These are phyloP conservation scores for Ceratobasidium papillatum DNA, from an alignment of 1,284 basidiomycete species.

Conservation along the genomic window DNA sequence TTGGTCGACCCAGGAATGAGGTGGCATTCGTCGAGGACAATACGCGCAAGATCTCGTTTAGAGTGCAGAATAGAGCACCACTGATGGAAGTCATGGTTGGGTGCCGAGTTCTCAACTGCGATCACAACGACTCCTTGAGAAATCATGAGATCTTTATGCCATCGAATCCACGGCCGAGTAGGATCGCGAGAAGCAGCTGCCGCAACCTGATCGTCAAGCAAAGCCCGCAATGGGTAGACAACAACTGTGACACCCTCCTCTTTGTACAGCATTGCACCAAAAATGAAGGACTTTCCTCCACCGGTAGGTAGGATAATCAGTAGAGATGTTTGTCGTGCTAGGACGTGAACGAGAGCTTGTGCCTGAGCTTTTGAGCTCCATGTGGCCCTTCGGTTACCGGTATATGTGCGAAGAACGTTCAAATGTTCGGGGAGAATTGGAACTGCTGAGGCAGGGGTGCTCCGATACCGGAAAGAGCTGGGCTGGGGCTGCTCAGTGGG, in stretches of 20 bases:
- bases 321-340: neutral
- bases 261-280: neutral
- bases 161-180: neutral
- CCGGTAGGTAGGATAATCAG: slow-evolving; percentile 3
- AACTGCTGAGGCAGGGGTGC: too few relatives aligned
- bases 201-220: neutral
- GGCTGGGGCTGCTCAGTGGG: too few relatives aligned
- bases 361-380: neutral
- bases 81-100: neutral
- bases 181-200: neutral
- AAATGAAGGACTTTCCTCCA: neutral
- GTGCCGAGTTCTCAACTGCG: neutral
- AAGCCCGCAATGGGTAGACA: neutral
- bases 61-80: neutral
- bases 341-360: neutral
- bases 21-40: slow-evolving; percentile 5
- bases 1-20: neutral
- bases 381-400: too few relatives aligned
- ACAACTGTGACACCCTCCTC: neutral
- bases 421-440: too few relatives aligned
- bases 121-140: neutral
- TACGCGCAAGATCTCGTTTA: neutral
- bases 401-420: too few relatives aligned
- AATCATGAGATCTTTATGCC: neutral
- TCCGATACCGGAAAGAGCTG: too few relatives aligned